A percentile compares a stretch with the other conserved stretches of the same genome.
phyloP scores from a whole-genome alignment of 768 basidiomycete species.

The Pulveroboletus ravenelii region DNA sequence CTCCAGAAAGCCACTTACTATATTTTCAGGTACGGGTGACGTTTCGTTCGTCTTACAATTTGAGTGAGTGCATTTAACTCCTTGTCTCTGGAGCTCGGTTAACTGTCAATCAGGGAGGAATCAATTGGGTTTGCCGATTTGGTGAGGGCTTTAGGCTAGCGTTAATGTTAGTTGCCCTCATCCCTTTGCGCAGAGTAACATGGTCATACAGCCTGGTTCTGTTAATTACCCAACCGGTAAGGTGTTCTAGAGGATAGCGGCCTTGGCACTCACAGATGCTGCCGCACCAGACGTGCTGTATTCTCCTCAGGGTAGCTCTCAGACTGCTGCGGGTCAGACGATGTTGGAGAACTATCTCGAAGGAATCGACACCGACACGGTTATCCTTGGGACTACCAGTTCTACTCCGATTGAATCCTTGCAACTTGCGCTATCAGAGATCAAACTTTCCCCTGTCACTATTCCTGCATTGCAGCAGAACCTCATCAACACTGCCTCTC shows the following conservation, averaged over 20 bases:
- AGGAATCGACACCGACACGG: slow-evolving; percentile 50
- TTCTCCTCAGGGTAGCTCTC: slow-evolving; percentile 49
- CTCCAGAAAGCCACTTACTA: slow-evolving; percentile 29
- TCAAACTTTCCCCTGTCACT: slow-evolving; percentile 53
- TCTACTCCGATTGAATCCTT: slow-evolving; percentile 62
- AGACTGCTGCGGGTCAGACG: slow-evolving; percentile 45
- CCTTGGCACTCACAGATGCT: slow-evolving; percentile 1
- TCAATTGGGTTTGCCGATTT: slow-evolving; percentile 57
- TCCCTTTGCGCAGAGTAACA: slow-evolving; percentile 36
- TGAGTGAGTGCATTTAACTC: slow-evolving; percentile 34
- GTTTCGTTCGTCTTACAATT: slow-evolving; percentile 59
- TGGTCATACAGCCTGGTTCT: slow-evolving; percentile 58
- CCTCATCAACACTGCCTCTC: slow-evolving; percentile 50
- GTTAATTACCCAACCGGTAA: slow-evolving; percentile 51
- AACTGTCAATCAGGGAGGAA: slow-evolving; percentile 36
- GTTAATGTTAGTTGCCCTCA: background rate
- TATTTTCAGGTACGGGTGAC: slow-evolving; percentile 54
- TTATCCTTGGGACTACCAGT: slow-evolving; percentile 49
- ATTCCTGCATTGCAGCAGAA: slow-evolving; percentile 64
- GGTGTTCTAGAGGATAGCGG: background rate
- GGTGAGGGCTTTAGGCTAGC: slow-evolving; percentile 27
- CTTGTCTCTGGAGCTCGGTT: background rate
- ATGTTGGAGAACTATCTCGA: slow-evolving; percentile 69
- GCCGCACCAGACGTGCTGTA: slow-evolving; percentile 49
- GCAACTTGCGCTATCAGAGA: slow-evolving; percentile 54